phyloP scores from a whole-genome alignment of 345 rosid genomes.

The Fremontodendron californicum region DNA sequence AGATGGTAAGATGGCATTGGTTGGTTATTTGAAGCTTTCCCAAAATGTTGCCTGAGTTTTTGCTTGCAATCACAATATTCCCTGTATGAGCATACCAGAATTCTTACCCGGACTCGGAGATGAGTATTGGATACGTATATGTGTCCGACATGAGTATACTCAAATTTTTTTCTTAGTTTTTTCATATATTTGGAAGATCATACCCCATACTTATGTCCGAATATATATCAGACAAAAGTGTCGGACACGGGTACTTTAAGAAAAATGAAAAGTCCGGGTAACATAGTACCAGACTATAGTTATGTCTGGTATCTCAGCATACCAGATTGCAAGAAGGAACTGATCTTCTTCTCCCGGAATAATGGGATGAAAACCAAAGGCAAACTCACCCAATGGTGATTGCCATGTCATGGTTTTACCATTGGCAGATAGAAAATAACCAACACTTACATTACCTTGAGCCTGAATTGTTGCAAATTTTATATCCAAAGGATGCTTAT shows the following conservation, averaged over 20 bases:
- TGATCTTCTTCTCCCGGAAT: not conserved
- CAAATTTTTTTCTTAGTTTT: too few species aligned
- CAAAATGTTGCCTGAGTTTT: constrained; percentile 18
- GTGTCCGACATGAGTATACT: too few species aligned
- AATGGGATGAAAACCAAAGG: constrained; percentile 11
- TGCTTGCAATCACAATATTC: constrained; percentile 32
- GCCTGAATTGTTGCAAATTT: not conserved
- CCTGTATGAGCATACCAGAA: constrained; percentile 30
- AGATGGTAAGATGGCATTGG: constrained; percentile 36
- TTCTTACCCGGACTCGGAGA: too few species aligned
- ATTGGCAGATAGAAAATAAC: not conserved
- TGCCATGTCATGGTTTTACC: not conserved
- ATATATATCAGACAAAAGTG: too few species aligned
- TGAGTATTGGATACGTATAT: too few species aligned
- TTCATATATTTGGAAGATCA: too few species aligned
- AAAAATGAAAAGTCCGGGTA: too few species aligned
- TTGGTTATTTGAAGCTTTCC: constrained; percentile 42
- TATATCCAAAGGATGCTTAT: not conserved
- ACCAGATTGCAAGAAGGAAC: constrained; percentile 16
- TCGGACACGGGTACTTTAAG: too few species aligned
- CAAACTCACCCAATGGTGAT: not conserved
- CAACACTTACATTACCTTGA: not conserved
- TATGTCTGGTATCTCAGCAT: not conserved
- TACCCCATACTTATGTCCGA: too few species aligned
- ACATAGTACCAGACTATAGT: constrained; percentile 17